Evolutionary conservation across 345 rosid genomes (phyloP), one percentile per base, ranked within the genome.

Genomic region (Dimocarpus longan): DNA sequence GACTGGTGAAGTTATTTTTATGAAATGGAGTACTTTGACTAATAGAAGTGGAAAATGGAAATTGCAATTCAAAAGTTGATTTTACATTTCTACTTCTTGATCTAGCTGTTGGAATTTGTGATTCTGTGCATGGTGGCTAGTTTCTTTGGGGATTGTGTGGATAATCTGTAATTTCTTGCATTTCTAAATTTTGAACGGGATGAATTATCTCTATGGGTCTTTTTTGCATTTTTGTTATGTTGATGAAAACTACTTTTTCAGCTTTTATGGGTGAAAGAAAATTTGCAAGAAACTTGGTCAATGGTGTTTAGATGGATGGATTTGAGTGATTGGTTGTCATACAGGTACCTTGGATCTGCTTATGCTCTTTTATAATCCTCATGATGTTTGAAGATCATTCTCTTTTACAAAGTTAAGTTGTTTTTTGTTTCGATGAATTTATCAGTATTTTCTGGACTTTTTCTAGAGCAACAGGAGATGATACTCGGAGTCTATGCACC

Each of bases 231-330:
- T 21, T 68, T 57, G 3, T 77, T 19, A 50, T 66, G 48, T 19
- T 69, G 8, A 2, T 43, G 74, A 43, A 9, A 28, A 19, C 18
- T 82, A 22, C 57, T 80, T 82, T 77, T 86, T 84, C 92, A 95
- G 99, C 97, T 96, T 76, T 81, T 96, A 48, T 96, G 99, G 99
- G 98, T 96, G 80, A 96, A 96, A 84, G 97, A 96, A 87, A 96
- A 94, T 88, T 84, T 96, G 77, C 87, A 73, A 71, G 99, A 96
- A 83, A 89, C 97, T 73, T 96, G 99, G 98, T 90, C 99, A 59
- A 91, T 96, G 95, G 93, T 84, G 52, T 92, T 90, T 85, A 89
- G 93, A 82, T 96, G 99, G 98, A 96, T 96, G 98, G 99, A 96
- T 81, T 88, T 96, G 90, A 96, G 98, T 86, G 99, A 96, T 82